Evolutionary conservation across 2,329 filamentous ascomycete species (phyloP).

Genomic region (Fusarium kyushuense): DNA sequence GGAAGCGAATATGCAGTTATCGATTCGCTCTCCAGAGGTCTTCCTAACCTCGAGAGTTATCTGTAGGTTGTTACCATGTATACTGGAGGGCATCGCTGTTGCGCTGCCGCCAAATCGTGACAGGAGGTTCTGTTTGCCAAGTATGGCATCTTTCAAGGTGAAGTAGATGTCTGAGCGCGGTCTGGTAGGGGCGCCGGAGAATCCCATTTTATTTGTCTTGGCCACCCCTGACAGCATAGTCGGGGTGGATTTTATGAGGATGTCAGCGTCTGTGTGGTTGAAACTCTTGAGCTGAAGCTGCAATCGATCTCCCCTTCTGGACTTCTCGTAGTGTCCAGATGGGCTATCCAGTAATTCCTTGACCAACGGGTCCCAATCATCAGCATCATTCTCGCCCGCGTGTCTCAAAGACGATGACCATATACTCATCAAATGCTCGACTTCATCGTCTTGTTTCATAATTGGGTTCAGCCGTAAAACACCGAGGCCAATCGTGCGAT

Average conservation of each 20-base stretch:
- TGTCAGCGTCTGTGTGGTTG: slow-evolving; percentile 79
- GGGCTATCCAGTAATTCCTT: slow-evolving; percentile 78
- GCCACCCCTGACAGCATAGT: slow-evolving; percentile 85
- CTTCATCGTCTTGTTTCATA: slow-evolving; percentile 77
- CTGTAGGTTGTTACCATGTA: slow-evolving; percentile 81
- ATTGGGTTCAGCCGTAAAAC: slow-evolving; percentile 80
- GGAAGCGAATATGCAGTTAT: slow-evolving; percentile 87
- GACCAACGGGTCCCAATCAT: slow-evolving; percentile 80
- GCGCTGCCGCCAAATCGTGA: slow-evolving; percentile 79
- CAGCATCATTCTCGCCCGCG: slow-evolving; percentile 68
- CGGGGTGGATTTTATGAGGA: slow-evolving; percentile 85
- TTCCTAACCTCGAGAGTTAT: slow-evolving; percentile 90
- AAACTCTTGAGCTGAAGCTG: slow-evolving; percentile 86
- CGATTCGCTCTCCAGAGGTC: slow-evolving; percentile 81
- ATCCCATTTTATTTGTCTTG: slow-evolving; percentile 90
- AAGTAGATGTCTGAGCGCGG: slow-evolving; percentile 94
- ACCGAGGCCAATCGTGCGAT: slow-evolving; percentile 79
- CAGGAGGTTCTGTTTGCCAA: slow-evolving; percentile 80
- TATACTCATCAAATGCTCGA: slow-evolving; percentile 80
- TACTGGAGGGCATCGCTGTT: slow-evolving; percentile 71
- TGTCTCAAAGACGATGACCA: slow-evolving; percentile 74
- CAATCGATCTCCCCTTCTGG: slow-evolving; percentile 77
- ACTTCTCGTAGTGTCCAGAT: slow-evolving; percentile 80
- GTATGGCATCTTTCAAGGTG: slow-evolving; percentile 81
- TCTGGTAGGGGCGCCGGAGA: slow-evolving; percentile 90